Conservation (phyloP, 1,139 yeast genomes). For the Meyerozyma carpophila region DNA sequence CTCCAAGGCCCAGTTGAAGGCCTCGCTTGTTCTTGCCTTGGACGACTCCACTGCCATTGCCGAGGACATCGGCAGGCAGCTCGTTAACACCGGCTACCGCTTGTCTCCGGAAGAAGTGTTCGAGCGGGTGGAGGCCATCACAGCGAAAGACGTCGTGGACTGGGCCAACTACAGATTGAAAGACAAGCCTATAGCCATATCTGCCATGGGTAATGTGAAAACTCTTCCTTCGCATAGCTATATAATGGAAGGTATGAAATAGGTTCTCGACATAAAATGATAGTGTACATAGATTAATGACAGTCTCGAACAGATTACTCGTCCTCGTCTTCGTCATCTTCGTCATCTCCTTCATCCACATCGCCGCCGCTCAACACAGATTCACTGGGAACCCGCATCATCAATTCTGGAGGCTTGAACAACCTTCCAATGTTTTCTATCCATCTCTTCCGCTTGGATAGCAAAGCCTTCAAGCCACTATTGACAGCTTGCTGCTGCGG, state of each 20-base stretch:
- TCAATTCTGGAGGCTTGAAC: conserved; percentile 61
- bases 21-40: conserved; percentile 78
- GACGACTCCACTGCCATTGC: conserved; percentile 97
- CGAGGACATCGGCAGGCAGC: conserved; percentile 95
- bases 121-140: conserved; percentile 71
- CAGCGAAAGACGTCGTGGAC: conserved; percentile 70
- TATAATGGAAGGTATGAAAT: conserved; percentile 33
- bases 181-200: conserved; percentile 79
- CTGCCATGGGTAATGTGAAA: conserved; percentile 80
- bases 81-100: conserved; percentile 90
- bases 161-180: conserved; percentile 87
- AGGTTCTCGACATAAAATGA: conserved; percentile 8
- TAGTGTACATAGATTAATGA: conserved; percentile 8
- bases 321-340: conserved; percentile 33
- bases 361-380: conserved; percentile 31
- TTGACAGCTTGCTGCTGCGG: conserved; percentile 56
- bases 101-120: conserved; percentile 91
- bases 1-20: conserved; percentile 91
- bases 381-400: conserved; percentile 70
- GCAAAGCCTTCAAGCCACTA: conserved; percentile 68
- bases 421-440: conserved; percentile 82
- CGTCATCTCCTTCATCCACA: conserved; percentile 12
- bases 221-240: conserved; percentile 57
- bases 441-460: conserved; percentile 89
- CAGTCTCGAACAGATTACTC: conserved; percentile 9